These are phyloP conservation scores for Zygosaccharomyces rouxii DNA, from an alignment of 805 yeast species.

Conservation along the genomic window DNA sequence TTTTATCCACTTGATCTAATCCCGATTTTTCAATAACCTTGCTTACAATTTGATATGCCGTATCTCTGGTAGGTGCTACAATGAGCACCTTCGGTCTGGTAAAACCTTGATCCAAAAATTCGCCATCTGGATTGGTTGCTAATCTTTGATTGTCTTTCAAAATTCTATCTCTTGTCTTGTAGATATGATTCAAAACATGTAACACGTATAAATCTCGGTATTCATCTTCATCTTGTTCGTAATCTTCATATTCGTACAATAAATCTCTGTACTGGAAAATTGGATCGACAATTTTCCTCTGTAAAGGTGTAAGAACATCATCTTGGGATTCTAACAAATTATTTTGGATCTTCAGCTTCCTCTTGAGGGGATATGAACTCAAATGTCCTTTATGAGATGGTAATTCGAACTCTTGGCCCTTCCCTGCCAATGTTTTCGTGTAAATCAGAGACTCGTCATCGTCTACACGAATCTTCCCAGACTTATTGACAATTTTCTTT, in stretches of 20 bases:
- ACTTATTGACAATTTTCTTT: slow-evolving; percentile 27
- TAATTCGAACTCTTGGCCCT: slow-evolving; percentile 17
- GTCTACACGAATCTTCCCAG: slow-evolving; percentile 18
- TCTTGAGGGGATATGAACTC: slow-evolving; percentile 43
- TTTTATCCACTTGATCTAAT: slow-evolving; percentile 73
- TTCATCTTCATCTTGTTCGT: slow-evolving; percentile 42
- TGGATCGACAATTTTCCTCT: slow-evolving; percentile 53
- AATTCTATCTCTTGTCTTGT: slow-evolving; percentile 81
- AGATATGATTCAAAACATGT: slow-evolving; percentile 78
- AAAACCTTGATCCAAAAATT: slow-evolving; percentile 88
- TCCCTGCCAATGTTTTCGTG: slow-evolving; percentile 28
- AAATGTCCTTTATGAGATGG: slow-evolving; percentile 24
- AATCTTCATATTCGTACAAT: slow-evolving; percentile 50
- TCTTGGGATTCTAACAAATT: slow-evolving; percentile 23
- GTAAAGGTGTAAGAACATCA: slow-evolving; percentile 40
- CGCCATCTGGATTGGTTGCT: slow-evolving; percentile 47
- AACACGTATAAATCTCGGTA: slow-evolving; percentile 61
- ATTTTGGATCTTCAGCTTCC: slow-evolving; percentile 36
- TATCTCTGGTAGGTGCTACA: slow-evolving; percentile 76
- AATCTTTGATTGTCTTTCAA: slow-evolving; percentile 65
- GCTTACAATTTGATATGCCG: slow-evolving; percentile 65
- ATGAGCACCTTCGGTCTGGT: slow-evolving; percentile 87
- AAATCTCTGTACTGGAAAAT: slow-evolving; percentile 72
- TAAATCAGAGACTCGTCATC: slow-evolving; percentile 22
- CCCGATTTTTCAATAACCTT: slow-evolving; percentile 60